phyloP scores from a whole-genome alignment of 1,284 basidiomycete genomes.

The Quambalaria eucalypti region DNA sequence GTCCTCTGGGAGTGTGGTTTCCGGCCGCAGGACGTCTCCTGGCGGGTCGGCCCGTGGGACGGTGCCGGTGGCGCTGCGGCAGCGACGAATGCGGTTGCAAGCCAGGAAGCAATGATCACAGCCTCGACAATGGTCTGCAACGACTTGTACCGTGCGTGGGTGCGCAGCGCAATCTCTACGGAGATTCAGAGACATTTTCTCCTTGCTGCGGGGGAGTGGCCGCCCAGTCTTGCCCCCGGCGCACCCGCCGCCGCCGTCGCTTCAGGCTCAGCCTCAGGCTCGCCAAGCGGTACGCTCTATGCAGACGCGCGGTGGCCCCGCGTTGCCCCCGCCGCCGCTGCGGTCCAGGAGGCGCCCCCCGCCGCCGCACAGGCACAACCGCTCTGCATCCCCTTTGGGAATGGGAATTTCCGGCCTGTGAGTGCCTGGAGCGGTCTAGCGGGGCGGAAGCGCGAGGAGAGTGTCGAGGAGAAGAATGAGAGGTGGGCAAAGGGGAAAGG shows the following conservation, averaged over 20 bases:
- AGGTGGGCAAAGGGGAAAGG: constrained; percentile 18
- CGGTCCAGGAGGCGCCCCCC: no score
- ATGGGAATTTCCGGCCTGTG: constrained; percentile 13
- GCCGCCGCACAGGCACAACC: not conserved
- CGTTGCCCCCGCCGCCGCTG: not conserved
- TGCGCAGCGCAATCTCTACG: constrained; percentile 19
- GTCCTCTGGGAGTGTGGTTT: constrained; percentile 88
- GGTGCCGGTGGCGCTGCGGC: constrained; percentile 16
- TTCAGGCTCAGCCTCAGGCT: not conserved
- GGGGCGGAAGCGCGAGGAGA: constrained; percentile 14
- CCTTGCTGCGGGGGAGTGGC: no score
- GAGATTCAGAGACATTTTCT: constrained; percentile 36
- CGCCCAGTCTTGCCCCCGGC: no score
- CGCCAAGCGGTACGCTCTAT: not conserved
- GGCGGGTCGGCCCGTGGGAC: constrained; percentile 60
- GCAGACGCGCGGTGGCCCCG: not conserved
- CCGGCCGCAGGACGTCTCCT: constrained; percentile 59
- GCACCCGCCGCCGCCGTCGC: not conserved
- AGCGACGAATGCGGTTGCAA: not conserved
- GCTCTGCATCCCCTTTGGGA: constrained; percentile 18
- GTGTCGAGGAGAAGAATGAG: constrained; percentile 14
- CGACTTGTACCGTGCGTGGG: constrained; percentile 29
- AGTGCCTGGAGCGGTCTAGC: constrained; percentile 10
- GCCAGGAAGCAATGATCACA: not conserved
- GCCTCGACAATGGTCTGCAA: constrained; percentile 4